A percentile compares a stretch with the other conserved stretches of the same genome.
Evolutionary conservation across 169 alveolate species (phyloP).

Genomic region (Cryptosporidium ryanae): DNA sequence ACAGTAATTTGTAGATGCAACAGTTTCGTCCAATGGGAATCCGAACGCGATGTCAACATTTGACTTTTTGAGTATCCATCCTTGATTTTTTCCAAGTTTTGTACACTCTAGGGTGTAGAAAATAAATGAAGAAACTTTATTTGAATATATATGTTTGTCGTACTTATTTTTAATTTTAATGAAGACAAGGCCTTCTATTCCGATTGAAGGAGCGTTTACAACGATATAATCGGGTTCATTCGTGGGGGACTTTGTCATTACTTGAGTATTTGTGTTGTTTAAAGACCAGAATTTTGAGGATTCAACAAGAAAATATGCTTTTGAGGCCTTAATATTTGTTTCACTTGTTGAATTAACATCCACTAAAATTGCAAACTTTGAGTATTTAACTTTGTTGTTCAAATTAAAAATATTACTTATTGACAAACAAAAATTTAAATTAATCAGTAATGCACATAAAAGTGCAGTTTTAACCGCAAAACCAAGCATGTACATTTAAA

Average conservation of each 20-base stretch:
- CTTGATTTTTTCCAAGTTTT: slow-evolving; percentile 14
- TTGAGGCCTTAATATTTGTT: background rate
- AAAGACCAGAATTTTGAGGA: slow-evolving; percentile 62
- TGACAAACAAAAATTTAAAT: too few relatives aligned
- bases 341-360: too few relatives aligned
- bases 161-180: slow-evolving; percentile 7
- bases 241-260: slow-evolving; percentile 26
- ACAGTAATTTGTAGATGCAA: background rate
- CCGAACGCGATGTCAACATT: slow-evolving; percentile 39
- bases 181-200: slow-evolving; percentile 26
- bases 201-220: slow-evolving; percentile 58
- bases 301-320: slow-evolving; percentile 43
- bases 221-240: slow-evolving; percentile 22
- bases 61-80: slow-evolving; percentile 52
- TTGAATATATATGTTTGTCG: slow-evolving; percentile 18
- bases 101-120: slow-evolving; percentile 11
- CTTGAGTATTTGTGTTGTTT: slow-evolving; percentile 11
- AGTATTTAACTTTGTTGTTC: too few relatives aligned
- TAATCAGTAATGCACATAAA: too few relatives aligned
- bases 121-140: slow-evolving; percentile 1
- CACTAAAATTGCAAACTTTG: too few relatives aligned
- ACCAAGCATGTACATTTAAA: too few relatives aligned
- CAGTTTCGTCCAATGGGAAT: background rate
- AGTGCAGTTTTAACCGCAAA: too few relatives aligned
- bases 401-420: too few relatives aligned